Conservation (phyloP, 2,329 filamentous ascomycete genomes). For the Torrubiella hemipterigena region DNA sequence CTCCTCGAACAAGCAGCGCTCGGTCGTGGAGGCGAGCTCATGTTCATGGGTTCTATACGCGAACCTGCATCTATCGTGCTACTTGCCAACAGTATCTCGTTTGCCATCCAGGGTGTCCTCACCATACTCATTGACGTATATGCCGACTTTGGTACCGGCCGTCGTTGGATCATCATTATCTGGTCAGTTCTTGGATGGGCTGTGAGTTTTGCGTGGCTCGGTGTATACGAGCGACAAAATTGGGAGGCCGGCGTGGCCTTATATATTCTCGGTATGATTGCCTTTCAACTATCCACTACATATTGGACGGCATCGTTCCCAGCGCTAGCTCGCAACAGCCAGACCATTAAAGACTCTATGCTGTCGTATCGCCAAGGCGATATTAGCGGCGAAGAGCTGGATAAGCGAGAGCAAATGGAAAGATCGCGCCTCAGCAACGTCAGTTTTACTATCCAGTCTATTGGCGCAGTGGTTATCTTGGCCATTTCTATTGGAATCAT, state of each 20-base stretch:
- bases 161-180: slow-evolving; percentile 48
- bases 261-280: slow-evolving; percentile 54
- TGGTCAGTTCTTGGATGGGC: slow-evolving; percentile 48
- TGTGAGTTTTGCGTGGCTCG: slow-evolving; percentile 55
- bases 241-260: slow-evolving; percentile 49
- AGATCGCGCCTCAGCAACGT: slow-evolving; percentile 51
- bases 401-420: slow-evolving; percentile 47
- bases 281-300: slow-evolving; percentile 53
- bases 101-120: slow-evolving; percentile 49
- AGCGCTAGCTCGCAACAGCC: slow-evolving; percentile 21
- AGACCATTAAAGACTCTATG: slow-evolving; percentile 17
- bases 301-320: slow-evolving; percentile 53
- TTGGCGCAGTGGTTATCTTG: slow-evolving; percentile 48
- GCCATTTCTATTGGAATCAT: slow-evolving; percentile 52
- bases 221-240: slow-evolving; percentile 44
- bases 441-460: slow-evolving; percentile 51
- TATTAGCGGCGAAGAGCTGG: slow-evolving; percentile 47
- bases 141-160: slow-evolving; percentile 53
- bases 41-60: slow-evolving; percentile 41
- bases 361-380: slow-evolving; percentile 22
- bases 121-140: slow-evolving; percentile 39
- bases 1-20: slow-evolving; percentile 20
- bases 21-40: slow-evolving; percentile 33
- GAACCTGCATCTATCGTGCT: slow-evolving; percentile 54
- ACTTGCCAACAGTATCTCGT: slow-evolving; percentile 53